These are phyloP conservation scores for Chlorophyllum brunneum DNA, from an alignment of 768 basidiomycete genomes.

Conservation along the genomic window DNA sequence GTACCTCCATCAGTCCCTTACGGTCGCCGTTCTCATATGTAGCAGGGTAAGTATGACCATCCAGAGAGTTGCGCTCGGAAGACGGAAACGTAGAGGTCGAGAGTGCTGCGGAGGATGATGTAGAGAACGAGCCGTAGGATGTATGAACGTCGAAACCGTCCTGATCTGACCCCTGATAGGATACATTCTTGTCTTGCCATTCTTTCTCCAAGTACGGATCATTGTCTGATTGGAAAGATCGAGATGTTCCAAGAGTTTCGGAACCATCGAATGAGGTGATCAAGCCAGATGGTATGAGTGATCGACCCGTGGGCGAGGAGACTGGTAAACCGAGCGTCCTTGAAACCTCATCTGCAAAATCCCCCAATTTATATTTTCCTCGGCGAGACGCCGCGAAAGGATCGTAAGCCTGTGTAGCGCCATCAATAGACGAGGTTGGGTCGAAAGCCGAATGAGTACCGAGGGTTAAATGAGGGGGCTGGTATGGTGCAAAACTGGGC, in stretches of 20 bases:
- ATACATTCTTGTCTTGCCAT: conserved; percentile 34
- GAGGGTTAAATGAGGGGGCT: background rate
- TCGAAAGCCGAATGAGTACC: background rate
- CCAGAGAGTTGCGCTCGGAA: conserved; percentile 2
- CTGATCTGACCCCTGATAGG: conserved; percentile 10
- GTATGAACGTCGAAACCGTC: background rate
- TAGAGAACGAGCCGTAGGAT: conserved; percentile 1
- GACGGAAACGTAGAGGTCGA: background rate
- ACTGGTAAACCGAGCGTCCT: conserved; percentile 37
- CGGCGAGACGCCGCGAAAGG: background rate
- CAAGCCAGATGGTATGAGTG: conserved; percentile 16
- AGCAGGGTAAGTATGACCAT: background rate
- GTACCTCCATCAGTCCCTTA: background rate
- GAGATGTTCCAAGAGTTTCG: conserved; percentile 17
- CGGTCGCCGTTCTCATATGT: background rate
- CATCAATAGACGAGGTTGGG: background rate
- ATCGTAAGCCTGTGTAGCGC: background rate
- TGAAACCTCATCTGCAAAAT: conserved; percentile 28
- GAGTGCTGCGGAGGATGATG: background rate
- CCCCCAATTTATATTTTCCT: background rate
- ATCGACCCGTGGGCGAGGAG: conserved; percentile 10
- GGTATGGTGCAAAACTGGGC: background rate
- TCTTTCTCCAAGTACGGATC: conserved; percentile 50
- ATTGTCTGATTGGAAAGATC: conserved; percentile 36
- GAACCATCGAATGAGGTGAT: conserved; percentile 13